These are phyloP conservation scores for Sistotremastrum niveocremeum DNA, from an alignment of 768 basidiomycete genomes.

Conservation along the genomic window DNA sequence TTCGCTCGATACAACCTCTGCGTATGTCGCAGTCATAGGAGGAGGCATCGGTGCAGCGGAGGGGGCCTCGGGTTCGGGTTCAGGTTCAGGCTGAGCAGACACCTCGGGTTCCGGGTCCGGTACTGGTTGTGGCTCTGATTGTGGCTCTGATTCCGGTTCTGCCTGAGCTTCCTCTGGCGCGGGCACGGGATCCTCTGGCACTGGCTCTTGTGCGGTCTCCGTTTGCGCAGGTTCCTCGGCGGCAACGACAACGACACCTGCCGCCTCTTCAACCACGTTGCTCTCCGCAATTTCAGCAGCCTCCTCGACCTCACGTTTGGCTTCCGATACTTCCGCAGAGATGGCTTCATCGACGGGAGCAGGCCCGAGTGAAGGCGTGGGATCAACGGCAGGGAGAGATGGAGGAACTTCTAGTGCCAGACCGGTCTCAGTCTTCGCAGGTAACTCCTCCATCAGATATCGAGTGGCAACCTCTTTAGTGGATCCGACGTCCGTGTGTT, in stretches of 20 bases:
- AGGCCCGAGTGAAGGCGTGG: neutral
- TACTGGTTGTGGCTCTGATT: neutral
- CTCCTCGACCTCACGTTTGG: constrained; percentile 12
- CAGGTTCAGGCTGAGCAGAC: neutral
- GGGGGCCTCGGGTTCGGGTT: constrained; percentile 1
- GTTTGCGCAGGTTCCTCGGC: constrained; percentile 6
- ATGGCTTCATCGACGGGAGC: constrained; percentile 4
- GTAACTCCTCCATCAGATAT: constrained; percentile 29
- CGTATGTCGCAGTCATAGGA: neutral
- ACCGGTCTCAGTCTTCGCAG: constrained; percentile 5
- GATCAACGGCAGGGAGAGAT: constrained; percentile 3
- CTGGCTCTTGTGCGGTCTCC: constrained; percentile 6
- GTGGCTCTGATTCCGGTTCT: neutral
- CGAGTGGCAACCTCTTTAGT: constrained; percentile 28
- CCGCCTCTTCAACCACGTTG: neutral
- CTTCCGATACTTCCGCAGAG: constrained; percentile 14
- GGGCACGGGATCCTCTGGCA: constrained; percentile 7
- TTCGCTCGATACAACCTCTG: neutral
- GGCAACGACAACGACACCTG: constrained; percentile 4
- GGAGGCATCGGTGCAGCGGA: neutral
- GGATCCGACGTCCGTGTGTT: constrained; percentile 25
- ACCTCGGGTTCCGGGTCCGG: neutral
- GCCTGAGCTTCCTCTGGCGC: constrained; percentile 1
- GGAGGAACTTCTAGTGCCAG: constrained; percentile 5
- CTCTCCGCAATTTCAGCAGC: constrained; percentile 6